Conservation (phyloP, 768 basidiomycete species). For the Leccinum rimulosum region DNA sequence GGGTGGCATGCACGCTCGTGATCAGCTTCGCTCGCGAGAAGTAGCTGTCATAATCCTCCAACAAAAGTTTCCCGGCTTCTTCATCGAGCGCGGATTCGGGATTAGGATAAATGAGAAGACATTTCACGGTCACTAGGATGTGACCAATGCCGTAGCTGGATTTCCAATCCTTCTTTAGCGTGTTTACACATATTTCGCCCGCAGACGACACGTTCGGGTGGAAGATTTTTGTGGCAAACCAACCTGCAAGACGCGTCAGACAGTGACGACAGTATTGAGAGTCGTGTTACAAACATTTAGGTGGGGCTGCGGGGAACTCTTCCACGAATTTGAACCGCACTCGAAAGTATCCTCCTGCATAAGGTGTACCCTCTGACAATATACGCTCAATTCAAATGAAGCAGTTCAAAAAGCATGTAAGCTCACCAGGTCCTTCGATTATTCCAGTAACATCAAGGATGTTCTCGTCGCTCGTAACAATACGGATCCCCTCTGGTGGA, state of each 20-base stretch:
- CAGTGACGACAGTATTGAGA: not conserved
- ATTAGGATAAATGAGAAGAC: constrained; percentile 94
- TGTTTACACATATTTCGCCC: constrained; percentile 97
- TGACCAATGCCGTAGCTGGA: constrained; percentile 86
- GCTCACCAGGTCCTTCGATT: constrained; percentile 86
- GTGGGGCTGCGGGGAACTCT: constrained; percentile 91
- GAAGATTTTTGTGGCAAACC: constrained; percentile 93
- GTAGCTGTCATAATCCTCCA: constrained; percentile 89
- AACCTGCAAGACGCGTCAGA: constrained; percentile 49
- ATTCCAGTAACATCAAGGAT: constrained; percentile 85
- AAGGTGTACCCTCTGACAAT: constrained; percentile 59
- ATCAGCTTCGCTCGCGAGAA: constrained; percentile 84
- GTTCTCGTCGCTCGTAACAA: constrained; percentile 83
- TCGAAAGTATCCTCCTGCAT: constrained; percentile 68
- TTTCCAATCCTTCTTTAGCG: constrained; percentile 97
- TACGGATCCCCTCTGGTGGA: constrained; percentile 91
- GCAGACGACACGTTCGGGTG: constrained; percentile 90
- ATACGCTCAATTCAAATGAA: constrained; percentile 6
- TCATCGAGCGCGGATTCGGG: constrained; percentile 96
- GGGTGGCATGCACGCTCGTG: constrained; percentile 89
- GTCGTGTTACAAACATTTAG: constrained; percentile 66
- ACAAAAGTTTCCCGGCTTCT: constrained; percentile 87
- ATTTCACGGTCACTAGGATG: constrained; percentile 91
- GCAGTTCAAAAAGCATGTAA: not conserved
- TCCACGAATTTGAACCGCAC: constrained; percentile 87